phyloP scores from a whole-genome alignment of 345 rosid genomes.

The Melaleuca alternifolia region DNA sequence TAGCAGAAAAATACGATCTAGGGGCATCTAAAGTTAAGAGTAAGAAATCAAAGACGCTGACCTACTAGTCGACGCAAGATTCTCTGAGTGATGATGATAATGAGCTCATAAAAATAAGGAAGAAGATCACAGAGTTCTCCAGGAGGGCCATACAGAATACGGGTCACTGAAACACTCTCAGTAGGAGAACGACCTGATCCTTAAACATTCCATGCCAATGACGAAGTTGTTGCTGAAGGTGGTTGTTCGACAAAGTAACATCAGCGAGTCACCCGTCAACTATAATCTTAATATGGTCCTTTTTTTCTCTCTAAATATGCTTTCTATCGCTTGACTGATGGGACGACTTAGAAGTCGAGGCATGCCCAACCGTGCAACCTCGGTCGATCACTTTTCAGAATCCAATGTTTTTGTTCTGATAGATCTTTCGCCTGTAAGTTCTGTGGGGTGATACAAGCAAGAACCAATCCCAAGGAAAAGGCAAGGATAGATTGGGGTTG shows the following conservation, averaged over 20 bases:
- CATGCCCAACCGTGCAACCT: background rate
- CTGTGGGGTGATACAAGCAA: no score
- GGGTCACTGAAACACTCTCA: background rate
- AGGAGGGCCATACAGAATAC: background rate
- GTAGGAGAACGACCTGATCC: background rate
- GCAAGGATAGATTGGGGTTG: no score
- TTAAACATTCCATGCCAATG: background rate
- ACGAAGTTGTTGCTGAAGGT: background rate
- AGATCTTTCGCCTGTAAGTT: no score
- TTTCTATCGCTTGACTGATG: background rate
- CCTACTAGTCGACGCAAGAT: background rate
- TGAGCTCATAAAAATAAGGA: background rate
- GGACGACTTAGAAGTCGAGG: background rate
- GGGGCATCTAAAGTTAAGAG: background rate
- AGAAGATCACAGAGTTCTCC: background rate
- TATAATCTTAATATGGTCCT: background rate
- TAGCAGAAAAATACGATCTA: background rate
- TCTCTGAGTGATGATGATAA: background rate
- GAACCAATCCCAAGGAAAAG: no score
- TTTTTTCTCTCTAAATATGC: background rate
- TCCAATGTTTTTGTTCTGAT: background rate
- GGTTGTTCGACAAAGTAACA: background rate
- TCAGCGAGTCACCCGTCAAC: background rate
- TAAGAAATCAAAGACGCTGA: background rate
- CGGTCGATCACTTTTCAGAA: background rate